Evolutionary conservation across 2,329 filamentous ascomycete genomes (phyloP).

Genomic region (Colletotrichum salicis): DNA sequence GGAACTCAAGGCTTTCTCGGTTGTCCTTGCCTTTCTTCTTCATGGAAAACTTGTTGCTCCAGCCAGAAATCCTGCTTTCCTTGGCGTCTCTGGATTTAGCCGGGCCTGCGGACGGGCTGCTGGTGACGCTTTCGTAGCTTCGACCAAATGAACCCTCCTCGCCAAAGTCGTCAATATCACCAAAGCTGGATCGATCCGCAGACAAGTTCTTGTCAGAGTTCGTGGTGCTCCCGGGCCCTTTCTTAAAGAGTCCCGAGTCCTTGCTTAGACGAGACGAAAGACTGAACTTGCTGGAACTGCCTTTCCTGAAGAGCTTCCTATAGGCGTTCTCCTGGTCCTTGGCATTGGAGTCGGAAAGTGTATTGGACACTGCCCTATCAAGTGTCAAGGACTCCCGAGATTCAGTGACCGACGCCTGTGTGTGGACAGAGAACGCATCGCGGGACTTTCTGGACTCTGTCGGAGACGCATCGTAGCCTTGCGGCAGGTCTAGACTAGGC

Average conservation of each 20-base stretch:
- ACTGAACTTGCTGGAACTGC: slow-evolving; percentile 73
- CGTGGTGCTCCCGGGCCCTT: slow-evolving; percentile 65
- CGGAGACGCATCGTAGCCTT: slow-evolving; percentile 59
- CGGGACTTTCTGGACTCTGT: slow-evolving; percentile 65
- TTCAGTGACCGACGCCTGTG: slow-evolving; percentile 66
- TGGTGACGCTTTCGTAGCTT: slow-evolving; percentile 66
- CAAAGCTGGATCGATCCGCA: slow-evolving; percentile 67
- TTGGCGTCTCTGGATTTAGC: slow-evolving; percentile 57
- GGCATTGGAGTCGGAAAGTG: slow-evolving; percentile 63
- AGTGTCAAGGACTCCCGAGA: slow-evolving; percentile 68
- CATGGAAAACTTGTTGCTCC: slow-evolving; percentile 64
- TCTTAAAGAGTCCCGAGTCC: slow-evolving; percentile 67
- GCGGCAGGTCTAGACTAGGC: slow-evolving; percentile 51
- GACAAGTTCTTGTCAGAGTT: slow-evolving; percentile 68
- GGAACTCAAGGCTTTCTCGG: slow-evolving; percentile 67
- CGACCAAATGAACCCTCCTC: slow-evolving; percentile 60
- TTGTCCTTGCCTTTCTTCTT: slow-evolving; percentile 68
- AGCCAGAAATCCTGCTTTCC: slow-evolving; percentile 61
- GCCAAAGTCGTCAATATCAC: slow-evolving; percentile 63
- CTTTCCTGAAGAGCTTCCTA: slow-evolving; percentile 71
- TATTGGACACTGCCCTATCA: slow-evolving; percentile 66
- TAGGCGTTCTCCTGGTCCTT: slow-evolving; percentile 68
- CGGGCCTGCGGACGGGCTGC: slow-evolving; percentile 66
- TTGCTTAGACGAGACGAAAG: slow-evolving; percentile 67
- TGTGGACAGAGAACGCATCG: slow-evolving; percentile 67